Percentiles rank a stretch among this genome's conserved stretches.
These are phyloP conservation scores for Berkeleyomyces basicola DNA, from an alignment of 2,329 filamentous ascomycete species.

Conservation along the genomic window DNA sequence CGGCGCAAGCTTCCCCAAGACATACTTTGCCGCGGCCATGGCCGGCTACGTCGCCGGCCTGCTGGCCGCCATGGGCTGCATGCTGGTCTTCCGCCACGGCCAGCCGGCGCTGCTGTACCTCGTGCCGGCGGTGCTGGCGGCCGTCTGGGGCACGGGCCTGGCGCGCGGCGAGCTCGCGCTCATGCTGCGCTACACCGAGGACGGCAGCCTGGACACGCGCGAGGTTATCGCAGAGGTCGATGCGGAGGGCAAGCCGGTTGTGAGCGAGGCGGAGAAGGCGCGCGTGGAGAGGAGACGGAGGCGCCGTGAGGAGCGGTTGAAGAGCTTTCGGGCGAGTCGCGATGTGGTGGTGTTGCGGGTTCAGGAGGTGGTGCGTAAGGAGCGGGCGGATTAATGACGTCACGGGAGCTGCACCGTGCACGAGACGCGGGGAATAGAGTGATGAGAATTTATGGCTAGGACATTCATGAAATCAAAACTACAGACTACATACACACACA, in stretches of 20 bases:
- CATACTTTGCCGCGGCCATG: constrained; percentile 68
- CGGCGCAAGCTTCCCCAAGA: constrained; percentile 47
- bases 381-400: neutral
- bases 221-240: constrained; percentile 41
- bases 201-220: constrained; percentile 37
- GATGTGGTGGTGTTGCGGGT: neutral
- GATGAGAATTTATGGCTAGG: no score
- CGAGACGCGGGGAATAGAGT: no score
- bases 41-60: constrained; percentile 65
- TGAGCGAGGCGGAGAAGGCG: constrained; percentile 13
- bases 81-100: constrained; percentile 62
- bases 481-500: no score
- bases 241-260: constrained; percentile 29
- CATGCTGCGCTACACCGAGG: constrained; percentile 75
- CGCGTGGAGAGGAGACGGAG: neutral
- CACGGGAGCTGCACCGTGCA: no score
- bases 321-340: neutral
- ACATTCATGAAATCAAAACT: no score
- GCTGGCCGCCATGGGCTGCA: constrained; percentile 56
- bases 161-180: constrained; percentile 52
- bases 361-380: neutral
- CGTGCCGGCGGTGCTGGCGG: constrained; percentile 65
- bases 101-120: constrained; percentile 88
- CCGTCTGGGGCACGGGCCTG: constrained; percentile 58
- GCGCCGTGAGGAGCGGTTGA: neutral